phyloP scores from a whole-genome alignment of 2,329 filamentous ascomycete species.

The Madurella fahalii region DNA sequence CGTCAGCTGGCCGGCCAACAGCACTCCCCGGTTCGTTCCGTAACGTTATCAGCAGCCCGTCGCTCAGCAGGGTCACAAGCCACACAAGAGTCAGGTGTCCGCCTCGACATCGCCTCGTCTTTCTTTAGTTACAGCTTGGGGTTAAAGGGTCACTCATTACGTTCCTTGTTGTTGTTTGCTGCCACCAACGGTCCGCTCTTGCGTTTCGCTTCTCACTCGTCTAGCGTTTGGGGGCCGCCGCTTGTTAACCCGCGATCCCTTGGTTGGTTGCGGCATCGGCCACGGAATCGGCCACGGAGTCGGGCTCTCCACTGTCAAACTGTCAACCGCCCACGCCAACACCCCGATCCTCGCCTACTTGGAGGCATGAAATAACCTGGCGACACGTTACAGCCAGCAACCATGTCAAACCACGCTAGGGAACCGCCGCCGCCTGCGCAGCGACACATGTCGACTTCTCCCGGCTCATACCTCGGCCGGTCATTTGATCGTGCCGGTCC shows the following conservation, averaged over 20 bases:
- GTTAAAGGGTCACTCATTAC: not conserved
- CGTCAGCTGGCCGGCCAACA: constrained; percentile 10
- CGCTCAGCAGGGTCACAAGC: constrained; percentile 10
- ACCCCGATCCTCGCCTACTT: no score
- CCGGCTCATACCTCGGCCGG: constrained; percentile 42
- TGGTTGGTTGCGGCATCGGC: not conserved
- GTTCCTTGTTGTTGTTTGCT: not conserved
- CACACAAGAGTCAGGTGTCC: constrained; percentile 7
- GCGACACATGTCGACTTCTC: constrained; percentile 45
- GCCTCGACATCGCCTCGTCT: not conserved
- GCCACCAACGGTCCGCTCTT: not conserved
- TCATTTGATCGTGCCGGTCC: constrained; percentile 54
- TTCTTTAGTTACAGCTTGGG: not conserved
- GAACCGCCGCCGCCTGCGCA: constrained; percentile 30
- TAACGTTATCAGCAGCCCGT: not conserved
- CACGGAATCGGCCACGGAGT: not conserved
- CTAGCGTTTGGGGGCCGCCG: not conserved
- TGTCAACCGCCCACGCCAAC: not conserved
- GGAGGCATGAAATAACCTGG: constrained; percentile 19
- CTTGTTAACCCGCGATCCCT: not conserved
- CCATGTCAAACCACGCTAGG: constrained; percentile 29
- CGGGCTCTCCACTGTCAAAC: not conserved
- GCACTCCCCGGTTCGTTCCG: not conserved
- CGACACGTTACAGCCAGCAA: constrained; percentile 1
- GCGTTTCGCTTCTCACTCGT: not conserved